Conservation (phyloP, 2,329 filamentous ascomycete species). For the Fusarium lyarnte region DNA sequence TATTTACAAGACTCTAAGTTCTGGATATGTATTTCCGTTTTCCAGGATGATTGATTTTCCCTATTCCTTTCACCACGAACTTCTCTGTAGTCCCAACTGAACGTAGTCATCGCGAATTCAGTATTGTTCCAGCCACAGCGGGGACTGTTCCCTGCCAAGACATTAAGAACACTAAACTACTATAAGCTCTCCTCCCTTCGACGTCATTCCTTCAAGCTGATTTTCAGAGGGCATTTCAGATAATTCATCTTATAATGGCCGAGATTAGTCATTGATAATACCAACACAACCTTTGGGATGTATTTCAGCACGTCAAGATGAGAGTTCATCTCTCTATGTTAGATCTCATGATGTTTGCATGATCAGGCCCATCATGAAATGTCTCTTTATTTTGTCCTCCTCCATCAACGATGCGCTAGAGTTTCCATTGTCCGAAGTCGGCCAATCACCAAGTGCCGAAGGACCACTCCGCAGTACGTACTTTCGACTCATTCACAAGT, state of each 20-base stretch:
- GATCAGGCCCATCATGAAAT: slow-evolving; percentile 10
- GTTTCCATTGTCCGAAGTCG: slow-evolving; percentile 25
- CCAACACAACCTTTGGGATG: not conserved
- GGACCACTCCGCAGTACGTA: slow-evolving; percentile 37
- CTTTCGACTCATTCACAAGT: slow-evolving; percentile 13
- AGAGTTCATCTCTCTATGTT: not conserved
- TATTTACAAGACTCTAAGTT: not conserved
- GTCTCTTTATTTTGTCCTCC: slow-evolving; percentile 11
- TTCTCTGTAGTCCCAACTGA: not conserved
- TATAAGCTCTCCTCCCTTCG: slow-evolving; percentile 2
- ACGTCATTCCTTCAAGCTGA: slow-evolving; percentile 10
- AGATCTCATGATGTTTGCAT: not conserved
- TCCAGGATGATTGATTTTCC: no score
- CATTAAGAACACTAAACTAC: not conserved
- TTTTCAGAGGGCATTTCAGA: not conserved
- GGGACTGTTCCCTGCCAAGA: not conserved
- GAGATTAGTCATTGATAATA: not conserved
- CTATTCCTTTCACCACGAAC: not conserved
- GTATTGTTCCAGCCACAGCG: slow-evolving; percentile 18
- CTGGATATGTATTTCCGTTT: no score
- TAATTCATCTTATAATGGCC: not conserved
- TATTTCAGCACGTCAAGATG: not conserved
- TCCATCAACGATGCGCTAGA: slow-evolving; percentile 1
- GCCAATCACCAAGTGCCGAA: slow-evolving; percentile 35
- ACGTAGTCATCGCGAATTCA: not conserved